phyloP scores from a whole-genome alignment of 257 asterid species.

The Marsdenia floribunda region DNA sequence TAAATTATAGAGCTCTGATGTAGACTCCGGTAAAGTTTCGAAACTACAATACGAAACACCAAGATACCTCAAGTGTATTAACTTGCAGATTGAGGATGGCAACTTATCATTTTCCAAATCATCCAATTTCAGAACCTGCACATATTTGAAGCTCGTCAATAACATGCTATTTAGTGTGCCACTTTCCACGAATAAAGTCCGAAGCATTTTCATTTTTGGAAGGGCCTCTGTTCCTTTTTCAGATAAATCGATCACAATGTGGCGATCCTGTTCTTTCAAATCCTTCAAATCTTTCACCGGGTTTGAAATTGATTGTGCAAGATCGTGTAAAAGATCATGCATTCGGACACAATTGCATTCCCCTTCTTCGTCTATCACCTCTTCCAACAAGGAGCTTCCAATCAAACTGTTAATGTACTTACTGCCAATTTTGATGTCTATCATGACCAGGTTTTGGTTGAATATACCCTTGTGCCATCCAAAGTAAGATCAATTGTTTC shows the following conservation, averaged over 20 bases:
- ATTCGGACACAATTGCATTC: slow-evolving; percentile 20
- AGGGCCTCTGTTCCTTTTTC: background rate
- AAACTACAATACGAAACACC: slow-evolving; percentile 8
- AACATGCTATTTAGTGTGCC: background rate
- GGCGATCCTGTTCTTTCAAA: background rate
- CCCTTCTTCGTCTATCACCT: slow-evolving; percentile 4
- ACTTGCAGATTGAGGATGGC: slow-evolving; percentile 3
- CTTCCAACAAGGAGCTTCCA: slow-evolving; percentile 27
- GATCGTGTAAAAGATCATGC: slow-evolving; percentile 33
- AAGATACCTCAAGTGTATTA: slow-evolving; percentile 27
- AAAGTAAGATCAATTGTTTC: slow-evolving; percentile 21
- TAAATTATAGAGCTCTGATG: slow-evolving; percentile 23
- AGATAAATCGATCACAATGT: background rate
- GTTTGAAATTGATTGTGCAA: slow-evolving; percentile 21
- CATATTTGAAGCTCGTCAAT: slow-evolving; percentile 6
- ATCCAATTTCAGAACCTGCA: slow-evolving; percentile 14
- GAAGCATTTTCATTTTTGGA: background rate
- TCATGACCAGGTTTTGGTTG: background rate
- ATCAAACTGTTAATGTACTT: slow-evolving; percentile 13
- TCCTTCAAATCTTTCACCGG: background rate
- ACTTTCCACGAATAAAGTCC: slow-evolving; percentile 12
- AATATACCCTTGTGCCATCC: slow-evolving; percentile 35
- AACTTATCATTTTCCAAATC: background rate
- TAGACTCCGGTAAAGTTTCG: slow-evolving; percentile 10
- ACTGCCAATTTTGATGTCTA: slow-evolving; percentile 17